phyloP scores from a whole-genome alignment of 2,329 filamentous ascomycete genomes.

The Colletotrichum viniferum region DNA sequence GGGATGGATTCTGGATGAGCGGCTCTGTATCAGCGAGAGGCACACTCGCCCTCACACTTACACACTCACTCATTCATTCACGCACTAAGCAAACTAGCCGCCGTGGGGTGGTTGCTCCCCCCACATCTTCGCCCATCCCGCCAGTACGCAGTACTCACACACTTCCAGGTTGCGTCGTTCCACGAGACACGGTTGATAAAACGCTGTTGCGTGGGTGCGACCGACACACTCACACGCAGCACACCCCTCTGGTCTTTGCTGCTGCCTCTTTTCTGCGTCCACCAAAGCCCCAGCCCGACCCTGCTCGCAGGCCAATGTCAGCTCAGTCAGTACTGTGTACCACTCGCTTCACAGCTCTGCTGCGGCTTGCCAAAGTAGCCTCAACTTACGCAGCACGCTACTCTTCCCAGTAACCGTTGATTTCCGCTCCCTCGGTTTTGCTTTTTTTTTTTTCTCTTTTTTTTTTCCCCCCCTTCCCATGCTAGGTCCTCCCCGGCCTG shows the following conservation, averaged over 20 bases:
- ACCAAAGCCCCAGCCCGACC: not conserved
- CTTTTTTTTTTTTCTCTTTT: not conserved
- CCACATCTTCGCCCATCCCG: conserved; percentile 12
- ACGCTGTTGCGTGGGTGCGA: conserved; percentile 1
- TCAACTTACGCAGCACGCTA: not conserved
- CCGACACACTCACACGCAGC: not conserved
- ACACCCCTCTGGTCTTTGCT: not conserved
- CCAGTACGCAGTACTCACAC: not conserved
- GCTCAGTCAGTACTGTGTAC: not conserved
- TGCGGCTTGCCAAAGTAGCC: not conserved
- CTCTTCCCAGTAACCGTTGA: not conserved
- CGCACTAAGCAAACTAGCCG: not conserved
- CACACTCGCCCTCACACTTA: not conserved
- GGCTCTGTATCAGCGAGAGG: not conserved
- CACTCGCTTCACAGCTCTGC: not conserved
- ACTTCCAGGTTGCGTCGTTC: not conserved
- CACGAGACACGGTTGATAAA: conserved; percentile 8
- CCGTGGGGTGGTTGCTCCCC: not conserved
- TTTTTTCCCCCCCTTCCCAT: no score
- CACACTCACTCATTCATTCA: not conserved
- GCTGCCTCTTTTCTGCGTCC: not conserved
- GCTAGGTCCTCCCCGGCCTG: not conserved
- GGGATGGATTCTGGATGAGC: not conserved
- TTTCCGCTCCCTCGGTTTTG: conserved; percentile 8
- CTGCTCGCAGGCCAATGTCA: not conserved